Conservation (phyloP, 371 early-diverging fungal genomes). For the Polyrhizophydium stewartii region DNA sequence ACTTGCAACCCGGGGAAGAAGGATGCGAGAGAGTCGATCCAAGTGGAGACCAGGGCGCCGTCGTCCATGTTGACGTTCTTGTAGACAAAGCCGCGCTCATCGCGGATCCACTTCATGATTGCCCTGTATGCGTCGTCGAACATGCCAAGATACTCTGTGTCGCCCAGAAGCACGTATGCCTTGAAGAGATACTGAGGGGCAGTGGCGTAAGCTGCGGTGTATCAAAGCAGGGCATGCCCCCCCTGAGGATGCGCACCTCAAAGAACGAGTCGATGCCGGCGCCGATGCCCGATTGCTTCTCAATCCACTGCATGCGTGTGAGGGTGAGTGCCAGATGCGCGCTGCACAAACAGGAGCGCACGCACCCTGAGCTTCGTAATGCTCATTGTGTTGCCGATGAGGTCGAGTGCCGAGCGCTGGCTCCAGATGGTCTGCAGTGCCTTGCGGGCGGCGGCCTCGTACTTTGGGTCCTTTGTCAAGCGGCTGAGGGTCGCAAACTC, state of each 20-base stretch:
- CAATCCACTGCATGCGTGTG: slow-evolving; percentile 30
- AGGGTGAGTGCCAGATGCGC: too few species aligned
- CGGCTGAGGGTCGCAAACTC: slow-evolving; percentile 91
- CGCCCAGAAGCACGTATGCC: slow-evolving; percentile 83
- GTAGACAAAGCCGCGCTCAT: slow-evolving; percentile 74
- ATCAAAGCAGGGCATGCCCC: background rate
- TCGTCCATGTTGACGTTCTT: slow-evolving; percentile 78
- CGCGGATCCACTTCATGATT: slow-evolving; percentile 58
- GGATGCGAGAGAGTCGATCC: slow-evolving; percentile 89
- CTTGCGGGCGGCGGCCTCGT: slow-evolving; percentile 52
- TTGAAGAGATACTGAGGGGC: slow-evolving; percentile 72
- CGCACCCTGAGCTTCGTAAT: slow-evolving; percentile 30
- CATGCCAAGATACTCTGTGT: slow-evolving; percentile 63
- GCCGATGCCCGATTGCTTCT: slow-evolving; percentile 53
- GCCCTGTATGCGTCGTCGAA: slow-evolving; percentile 80
- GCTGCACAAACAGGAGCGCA: background rate
- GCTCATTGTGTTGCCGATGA: slow-evolving; percentile 84
- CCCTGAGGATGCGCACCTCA: slow-evolving; percentile 47
- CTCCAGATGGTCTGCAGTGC: slow-evolving; percentile 58
- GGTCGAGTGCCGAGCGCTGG: slow-evolving; percentile 62
- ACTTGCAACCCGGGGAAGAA: slow-evolving; percentile 91
- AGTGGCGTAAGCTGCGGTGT: background rate
- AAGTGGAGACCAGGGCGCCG: slow-evolving; percentile 60
- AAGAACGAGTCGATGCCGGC: slow-evolving; percentile 93
- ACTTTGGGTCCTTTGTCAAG: slow-evolving; percentile 70